These are phyloP conservation scores for Polytrichum formosum DNA, from an alignment of 225 moss, liverwort and hornwort genomes.

Conservation along the genomic window DNA sequence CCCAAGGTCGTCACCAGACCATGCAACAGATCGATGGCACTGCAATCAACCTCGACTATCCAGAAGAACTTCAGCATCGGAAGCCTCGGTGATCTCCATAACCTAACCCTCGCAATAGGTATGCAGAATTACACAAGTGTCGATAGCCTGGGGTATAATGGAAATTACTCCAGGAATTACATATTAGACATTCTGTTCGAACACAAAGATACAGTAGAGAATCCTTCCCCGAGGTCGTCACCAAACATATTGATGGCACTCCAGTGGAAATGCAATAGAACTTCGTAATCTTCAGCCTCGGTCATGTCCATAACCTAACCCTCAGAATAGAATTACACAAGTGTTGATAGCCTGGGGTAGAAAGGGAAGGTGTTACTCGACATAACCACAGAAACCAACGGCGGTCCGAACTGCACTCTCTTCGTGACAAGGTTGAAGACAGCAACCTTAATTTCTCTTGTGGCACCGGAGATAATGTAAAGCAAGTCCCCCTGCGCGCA, in stretches of 20 bases:
- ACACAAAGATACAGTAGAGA: too few species aligned
- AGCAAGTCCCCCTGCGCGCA: constrained; percentile 49
- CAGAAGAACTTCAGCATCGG: too few species aligned
- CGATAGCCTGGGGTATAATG: constrained; percentile 50
- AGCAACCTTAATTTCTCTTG: constrained; percentile 44
- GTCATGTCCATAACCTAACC: too few species aligned
- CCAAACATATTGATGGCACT: too few species aligned
- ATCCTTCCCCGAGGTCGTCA: too few species aligned
- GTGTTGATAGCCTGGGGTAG: constrained; percentile 49
- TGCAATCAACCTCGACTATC: not conserved
- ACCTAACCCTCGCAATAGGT: too few species aligned
- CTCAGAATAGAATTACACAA: constrained; percentile 20
- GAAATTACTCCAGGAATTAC: constrained; percentile 11
- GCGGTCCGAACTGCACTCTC: constrained; percentile 51
- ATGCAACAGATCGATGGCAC: too few species aligned
- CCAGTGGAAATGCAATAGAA: too few species aligned
- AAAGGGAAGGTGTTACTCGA: constrained; percentile 46
- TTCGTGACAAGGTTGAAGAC: constrained; percentile 39
- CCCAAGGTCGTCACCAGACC: too few species aligned
- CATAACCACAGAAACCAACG: constrained; percentile 41
- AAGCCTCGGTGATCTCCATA: too few species aligned
- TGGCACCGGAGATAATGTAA: constrained; percentile 47
- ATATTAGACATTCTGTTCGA: too few species aligned
- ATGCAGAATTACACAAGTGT: constrained; percentile 31
- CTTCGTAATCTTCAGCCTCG: too few species aligned